Base-by-base conservation (phyloP, 2,329 filamentous ascomycete genomes). In the Ustulina deusta region DNA sequence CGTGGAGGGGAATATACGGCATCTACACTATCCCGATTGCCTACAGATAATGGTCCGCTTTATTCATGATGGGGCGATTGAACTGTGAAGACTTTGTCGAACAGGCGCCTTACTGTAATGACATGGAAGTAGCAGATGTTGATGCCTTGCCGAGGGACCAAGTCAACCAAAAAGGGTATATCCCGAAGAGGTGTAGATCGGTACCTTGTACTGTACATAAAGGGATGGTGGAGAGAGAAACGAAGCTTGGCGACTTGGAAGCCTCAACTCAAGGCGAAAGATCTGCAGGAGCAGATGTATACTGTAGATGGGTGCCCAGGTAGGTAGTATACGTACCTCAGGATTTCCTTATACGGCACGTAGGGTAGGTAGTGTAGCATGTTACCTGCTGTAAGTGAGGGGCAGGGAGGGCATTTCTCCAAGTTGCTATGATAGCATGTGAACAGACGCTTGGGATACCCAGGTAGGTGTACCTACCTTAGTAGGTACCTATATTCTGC, bases 161-260 rank as follows among this genome's bases (percentile, higher is more conserved):
- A 38, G 36, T 38, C 36, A 38, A 15, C 36, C 13, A 15, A 48
- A 63, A 62, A 61, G 34, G 51, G 58, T 25, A 61, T 66, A 46
- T 65, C 52, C 63, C 58, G 58, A 61, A 56, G n/a, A n/a, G n/a
- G n/a, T n/a, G 57, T 38, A 32, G 49, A 36, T 38, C 44, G 25
- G 25, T 20, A 44, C 54, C 25, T 40, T 58, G 46, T 60, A 49
- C 25, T 29, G 36, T 22, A 57, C 36, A n/a, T 44, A 52, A 65
- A 61, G 51, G 10, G 58, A 62, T 62, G 63, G 63, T 58, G 63
- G 58, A 58, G 63, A 36, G 51, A 44, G 51, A 51, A 61, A n/a
- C 42, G 55, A 63, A 58, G 54, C 61, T 58, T 58, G 61, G 61
- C 54, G 52, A 15, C 52, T 65, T 61, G 51, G 57, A 61, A 61